Evolutionary conservation across 2,329 filamentous ascomycete genomes (phyloP).

Genomic region (Pseudomassariella vexata): DNA sequence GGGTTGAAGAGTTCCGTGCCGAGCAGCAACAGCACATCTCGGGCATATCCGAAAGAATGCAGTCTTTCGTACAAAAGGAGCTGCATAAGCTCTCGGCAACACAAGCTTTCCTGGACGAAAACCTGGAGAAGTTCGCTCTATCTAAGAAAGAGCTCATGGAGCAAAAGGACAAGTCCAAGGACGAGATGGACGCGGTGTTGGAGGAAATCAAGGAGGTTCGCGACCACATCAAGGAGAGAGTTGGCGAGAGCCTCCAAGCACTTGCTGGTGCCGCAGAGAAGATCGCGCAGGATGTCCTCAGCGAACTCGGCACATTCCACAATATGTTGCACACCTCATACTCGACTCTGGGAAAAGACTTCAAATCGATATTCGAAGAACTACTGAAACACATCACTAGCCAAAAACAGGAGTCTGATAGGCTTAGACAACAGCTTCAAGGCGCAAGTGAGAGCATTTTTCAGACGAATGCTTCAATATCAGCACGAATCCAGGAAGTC

Average conservation of each 20-base stretch:
- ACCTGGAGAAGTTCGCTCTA: conserved; percentile 60
- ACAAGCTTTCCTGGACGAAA: conserved; percentile 64
- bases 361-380: conserved; percentile 80
- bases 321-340: conserved; percentile 80
- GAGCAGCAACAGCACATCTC: conserved; percentile 69
- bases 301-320: conserved; percentile 80
- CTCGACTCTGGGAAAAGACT: conserved; percentile 74
- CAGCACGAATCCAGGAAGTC: conserved; percentile 60
- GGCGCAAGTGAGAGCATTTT: conserved; percentile 63
- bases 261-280: conserved; percentile 79
- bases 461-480: conserved; percentile 61
- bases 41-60: conserved; percentile 65
- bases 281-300: conserved; percentile 84
- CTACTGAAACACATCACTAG: conserved; percentile 67
- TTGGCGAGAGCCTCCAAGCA: conserved; percentile 77
- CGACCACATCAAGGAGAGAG: conserved; percentile 79
- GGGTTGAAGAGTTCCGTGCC: conserved; percentile 65
- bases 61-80: conserved; percentile 70
- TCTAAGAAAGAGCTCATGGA: conserved; percentile 64
- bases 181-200: conserved; percentile 85
- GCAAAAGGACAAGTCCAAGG: conserved; percentile 64
- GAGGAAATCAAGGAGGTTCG: conserved; percentile 88
- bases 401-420: conserved; percentile 72
- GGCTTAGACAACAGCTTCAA: conserved; percentile 66
- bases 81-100: conserved; percentile 65